Conservation (phyloP, 192 early-diverging fungal species). For the Coemansia sp. region DNA sequence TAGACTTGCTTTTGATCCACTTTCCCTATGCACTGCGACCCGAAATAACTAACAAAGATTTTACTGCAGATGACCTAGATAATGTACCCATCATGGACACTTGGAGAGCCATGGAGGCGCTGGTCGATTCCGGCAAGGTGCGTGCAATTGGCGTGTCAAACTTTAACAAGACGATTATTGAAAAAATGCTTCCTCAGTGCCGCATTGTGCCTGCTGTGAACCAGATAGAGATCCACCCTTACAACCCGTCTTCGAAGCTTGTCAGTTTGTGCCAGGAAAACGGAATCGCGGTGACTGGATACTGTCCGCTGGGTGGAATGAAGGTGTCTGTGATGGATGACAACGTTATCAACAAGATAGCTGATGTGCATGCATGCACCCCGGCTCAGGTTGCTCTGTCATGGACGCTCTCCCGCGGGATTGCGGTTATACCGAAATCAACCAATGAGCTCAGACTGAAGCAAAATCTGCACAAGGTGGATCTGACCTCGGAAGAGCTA, state of each 20-base stretch:
- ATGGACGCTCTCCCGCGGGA: constrained; percentile 74
- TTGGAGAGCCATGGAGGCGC: constrained; percentile 80
- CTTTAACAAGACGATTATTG: constrained; percentile 63
- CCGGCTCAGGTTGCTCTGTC: constrained; percentile 75
- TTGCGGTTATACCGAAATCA: constrained; percentile 80
- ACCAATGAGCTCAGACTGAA: constrained; percentile 64
- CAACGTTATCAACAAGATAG: constrained; percentile 62
- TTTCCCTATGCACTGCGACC: constrained; percentile 72
- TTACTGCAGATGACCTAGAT: constrained; percentile 41
- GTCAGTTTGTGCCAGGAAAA: constrained; percentile 64
- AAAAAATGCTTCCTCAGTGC: constrained; percentile 64
- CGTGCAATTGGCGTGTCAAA: constrained; percentile 88
- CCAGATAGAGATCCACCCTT: constrained; percentile 86
- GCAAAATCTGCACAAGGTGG: constrained; percentile 42
- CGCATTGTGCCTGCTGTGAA: constrained; percentile 78
- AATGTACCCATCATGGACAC: constrained; percentile 67
- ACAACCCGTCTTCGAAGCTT: constrained; percentile 60
- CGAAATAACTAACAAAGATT: constrained; percentile 30
- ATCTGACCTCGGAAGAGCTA: constrained; percentile 36
- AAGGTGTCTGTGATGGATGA: constrained; percentile 41
- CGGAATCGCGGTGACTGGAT: constrained; percentile 72
- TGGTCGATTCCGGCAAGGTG: constrained; percentile 69
- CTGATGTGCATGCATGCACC: constrained; percentile 62
- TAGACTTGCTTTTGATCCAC: constrained; percentile 85
- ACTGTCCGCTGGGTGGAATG: constrained; percentile 70